Conservation (phyloP, 208 protist genomes). For the Baffinella frigidus region DNA sequence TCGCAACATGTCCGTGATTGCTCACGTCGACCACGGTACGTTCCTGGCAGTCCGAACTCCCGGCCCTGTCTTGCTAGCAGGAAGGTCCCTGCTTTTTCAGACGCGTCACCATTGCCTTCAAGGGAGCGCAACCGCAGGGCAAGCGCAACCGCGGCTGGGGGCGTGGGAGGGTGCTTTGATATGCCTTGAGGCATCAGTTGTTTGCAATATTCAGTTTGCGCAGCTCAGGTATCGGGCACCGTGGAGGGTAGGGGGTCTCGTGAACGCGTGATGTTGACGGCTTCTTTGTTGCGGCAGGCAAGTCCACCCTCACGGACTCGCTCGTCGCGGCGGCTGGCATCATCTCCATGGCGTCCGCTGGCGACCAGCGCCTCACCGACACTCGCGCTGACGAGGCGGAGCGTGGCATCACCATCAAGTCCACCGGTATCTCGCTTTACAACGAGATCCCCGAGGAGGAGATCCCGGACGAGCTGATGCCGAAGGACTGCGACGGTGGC, state of each 20-base stretch:
- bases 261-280: no score
- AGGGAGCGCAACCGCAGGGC: no score
- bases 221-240: no score
- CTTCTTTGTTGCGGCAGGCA: constrained; percentile 72
- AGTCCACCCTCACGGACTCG: constrained; percentile 97
- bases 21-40: constrained; percentile 76
- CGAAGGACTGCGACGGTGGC: constrained; percentile 23
- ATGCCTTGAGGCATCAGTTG: no score
- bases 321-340: constrained; percentile 79
- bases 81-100: no score
- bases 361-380: constrained; percentile 88
- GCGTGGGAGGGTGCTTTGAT: no score
- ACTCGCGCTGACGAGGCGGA: constrained; percentile 94
- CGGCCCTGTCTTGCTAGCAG: no score
- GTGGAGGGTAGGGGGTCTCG: no score
- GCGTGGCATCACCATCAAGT: constrained; percentile 99
- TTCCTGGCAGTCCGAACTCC: background rate
- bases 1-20: constrained; percentile 88
- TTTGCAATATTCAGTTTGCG: no score
- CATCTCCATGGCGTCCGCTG: constrained; percentile 81
- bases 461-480: constrained; percentile 40
- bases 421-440: constrained; percentile 96
- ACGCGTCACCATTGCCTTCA: no score
- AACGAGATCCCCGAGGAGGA: constrained; percentile 83
- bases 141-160: no score